Evolutionary conservation across 495 filamentous ascomycete species (phyloP).

Genomic region (Stereocaulon alpinum): DNA sequence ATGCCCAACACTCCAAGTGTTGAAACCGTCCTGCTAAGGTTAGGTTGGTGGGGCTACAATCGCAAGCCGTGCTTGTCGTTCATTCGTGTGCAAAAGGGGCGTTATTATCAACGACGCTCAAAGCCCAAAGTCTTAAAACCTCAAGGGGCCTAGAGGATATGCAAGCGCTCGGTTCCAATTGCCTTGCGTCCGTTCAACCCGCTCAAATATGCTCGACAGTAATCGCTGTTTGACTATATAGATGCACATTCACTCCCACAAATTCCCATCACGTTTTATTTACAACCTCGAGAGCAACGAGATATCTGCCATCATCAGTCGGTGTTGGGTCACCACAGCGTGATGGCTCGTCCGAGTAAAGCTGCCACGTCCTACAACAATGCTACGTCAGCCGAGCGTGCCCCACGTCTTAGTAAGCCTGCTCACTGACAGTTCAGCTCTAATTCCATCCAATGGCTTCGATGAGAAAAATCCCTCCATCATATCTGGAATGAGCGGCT

Average conservation of each 20-base stretch:
- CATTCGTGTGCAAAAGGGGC: no score
- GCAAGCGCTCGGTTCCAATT: no score
- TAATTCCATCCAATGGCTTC: no score
- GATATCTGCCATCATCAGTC: background rate
- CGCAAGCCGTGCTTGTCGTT: no score
- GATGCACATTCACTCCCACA: background rate
- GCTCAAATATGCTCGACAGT: background rate
- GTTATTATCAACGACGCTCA: slow-evolving; percentile 23
- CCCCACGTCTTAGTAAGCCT: no score
- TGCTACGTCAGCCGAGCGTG: no score
- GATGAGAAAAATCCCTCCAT: no score
- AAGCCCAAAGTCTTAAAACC: slow-evolving; percentile 37
- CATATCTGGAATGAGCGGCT: no score
- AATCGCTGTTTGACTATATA: background rate
- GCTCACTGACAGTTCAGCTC: no score
- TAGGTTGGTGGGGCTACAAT: background rate
- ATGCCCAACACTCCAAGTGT: background rate
- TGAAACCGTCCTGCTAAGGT: background rate
- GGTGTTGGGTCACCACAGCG: background rate
- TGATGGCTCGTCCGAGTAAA: no score
- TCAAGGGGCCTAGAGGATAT: background rate
- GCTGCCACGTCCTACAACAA: no score
- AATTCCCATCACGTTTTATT: background rate
- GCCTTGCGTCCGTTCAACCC: no score
- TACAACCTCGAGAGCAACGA: background rate